Percentiles rank a stretch among this genome's conserved stretches.
phyloP scores from a whole-genome alignment of 208 protist species.

The Dictyostelium gargantuum region DNA sequence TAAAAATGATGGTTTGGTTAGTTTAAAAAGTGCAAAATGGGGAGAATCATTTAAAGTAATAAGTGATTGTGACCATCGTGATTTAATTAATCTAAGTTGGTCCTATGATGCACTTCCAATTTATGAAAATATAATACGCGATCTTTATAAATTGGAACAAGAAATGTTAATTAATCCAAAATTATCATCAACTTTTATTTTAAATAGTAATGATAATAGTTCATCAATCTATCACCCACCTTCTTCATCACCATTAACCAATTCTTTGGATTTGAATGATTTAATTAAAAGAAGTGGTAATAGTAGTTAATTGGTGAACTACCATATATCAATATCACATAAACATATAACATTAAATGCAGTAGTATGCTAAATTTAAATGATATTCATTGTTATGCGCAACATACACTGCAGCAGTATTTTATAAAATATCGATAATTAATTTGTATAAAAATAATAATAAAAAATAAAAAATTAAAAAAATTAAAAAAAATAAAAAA shows the following conservation, averaged over 20 bases:
- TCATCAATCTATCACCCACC: no score
- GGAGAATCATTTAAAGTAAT: neutral
- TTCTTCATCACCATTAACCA: no score
- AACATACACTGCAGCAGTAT: no score
- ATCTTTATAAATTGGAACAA: neutral
- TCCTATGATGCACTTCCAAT: neutral
- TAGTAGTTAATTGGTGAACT: no score
- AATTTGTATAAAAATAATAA: no score
- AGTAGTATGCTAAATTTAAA: no score
- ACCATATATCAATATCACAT: no score
- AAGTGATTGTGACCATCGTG: conserved; percentile 15
- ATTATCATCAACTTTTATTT: neutral
- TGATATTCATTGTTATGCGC: no score
- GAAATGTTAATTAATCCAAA: neutral
- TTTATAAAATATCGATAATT: no score
- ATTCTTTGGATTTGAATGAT: neutral
- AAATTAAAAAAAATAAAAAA: no score
- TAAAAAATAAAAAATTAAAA: no score
- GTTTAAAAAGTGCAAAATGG: neutral
- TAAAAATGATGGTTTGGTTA: conserved; percentile 52
- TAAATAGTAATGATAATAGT: neutral
- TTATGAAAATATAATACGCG: neutral
- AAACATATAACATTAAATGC: no score
- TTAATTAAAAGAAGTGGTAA: neutral
- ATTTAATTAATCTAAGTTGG: conserved; percentile 25